These are phyloP conservation scores for Arachis monticola DNA, from an alignment of 331 rosid genomes.

Conservation along the genomic window DNA sequence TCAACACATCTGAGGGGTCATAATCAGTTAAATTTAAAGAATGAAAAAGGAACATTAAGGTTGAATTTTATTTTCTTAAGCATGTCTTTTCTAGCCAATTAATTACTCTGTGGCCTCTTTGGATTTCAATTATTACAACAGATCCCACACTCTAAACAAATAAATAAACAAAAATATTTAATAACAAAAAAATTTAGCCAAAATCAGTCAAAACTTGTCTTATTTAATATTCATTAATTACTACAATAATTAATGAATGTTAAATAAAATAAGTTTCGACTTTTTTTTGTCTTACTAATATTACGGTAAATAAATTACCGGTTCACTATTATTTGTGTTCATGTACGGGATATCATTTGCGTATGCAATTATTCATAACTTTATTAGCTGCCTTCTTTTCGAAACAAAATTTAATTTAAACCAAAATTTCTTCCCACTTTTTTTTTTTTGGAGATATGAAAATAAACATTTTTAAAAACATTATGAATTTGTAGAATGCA, in stretches of 20 bases:
- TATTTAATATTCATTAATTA: too few species aligned
- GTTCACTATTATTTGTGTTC: too few species aligned
- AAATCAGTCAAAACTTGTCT: too few species aligned
- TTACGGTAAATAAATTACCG: too few species aligned
- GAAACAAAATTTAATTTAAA: neutral
- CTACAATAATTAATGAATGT: too few species aligned
- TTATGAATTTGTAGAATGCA: neutral
- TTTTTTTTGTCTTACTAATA: too few species aligned
- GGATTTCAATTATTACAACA: neutral
- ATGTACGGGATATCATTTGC: neutral
- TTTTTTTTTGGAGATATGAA: conserved; percentile 2
- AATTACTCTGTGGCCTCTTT: neutral
- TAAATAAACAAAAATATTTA: too few species aligned
- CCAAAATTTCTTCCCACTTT: neutral
- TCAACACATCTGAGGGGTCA: conserved; percentile 10
- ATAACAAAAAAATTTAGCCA: too few species aligned
- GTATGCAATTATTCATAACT: neutral
- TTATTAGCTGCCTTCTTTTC: neutral
- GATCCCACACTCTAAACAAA: neutral
- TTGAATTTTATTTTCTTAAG: neutral
- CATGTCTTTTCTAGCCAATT: neutral
- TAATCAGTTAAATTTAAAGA: conserved; percentile 4
- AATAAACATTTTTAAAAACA: neutral
- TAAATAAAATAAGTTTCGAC: too few species aligned
- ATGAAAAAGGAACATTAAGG: neutral